Evolutionary conservation across 305 asterid genomes (phyloP).

Genomic region (Salvia sclarea): DNA sequence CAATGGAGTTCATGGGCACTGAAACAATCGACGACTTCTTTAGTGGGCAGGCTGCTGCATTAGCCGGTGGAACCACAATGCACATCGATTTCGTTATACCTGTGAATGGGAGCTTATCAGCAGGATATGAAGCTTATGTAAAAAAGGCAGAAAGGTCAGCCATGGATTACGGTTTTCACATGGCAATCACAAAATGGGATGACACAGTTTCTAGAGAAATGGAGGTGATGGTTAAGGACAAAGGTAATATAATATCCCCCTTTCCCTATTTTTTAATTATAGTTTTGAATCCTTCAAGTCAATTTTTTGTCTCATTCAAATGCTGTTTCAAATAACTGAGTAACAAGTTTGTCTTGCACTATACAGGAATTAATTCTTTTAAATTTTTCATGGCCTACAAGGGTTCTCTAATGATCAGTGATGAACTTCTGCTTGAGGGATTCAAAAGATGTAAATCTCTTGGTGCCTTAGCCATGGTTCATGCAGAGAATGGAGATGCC

Average conservation of each 20-base stretch:
- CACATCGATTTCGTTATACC: slow-evolving; percentile 97
- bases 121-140: slow-evolving; percentile 74
- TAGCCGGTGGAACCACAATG: slow-evolving; percentile 99
- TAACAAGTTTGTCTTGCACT: slow-evolving; percentile 31
- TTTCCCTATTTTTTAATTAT: background rate
- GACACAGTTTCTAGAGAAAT: slow-evolving; percentile 77
- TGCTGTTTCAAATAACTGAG: slow-evolving; percentile 12
- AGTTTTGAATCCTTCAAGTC: slow-evolving; percentile 1
- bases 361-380: slow-evolving; percentile 87
- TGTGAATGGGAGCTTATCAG: slow-evolving; percentile 79
- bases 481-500: slow-evolving; percentile 99
- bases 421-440: slow-evolving; percentile 87
- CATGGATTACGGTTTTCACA: slow-evolving; percentile 99
- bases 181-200: slow-evolving; percentile 99
- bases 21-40: slow-evolving; percentile 83
- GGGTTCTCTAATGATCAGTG: slow-evolving; percentile 90
- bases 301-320: background rate
- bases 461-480: slow-evolving; percentile 98
- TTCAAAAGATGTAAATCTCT: slow-evolving; percentile 91
- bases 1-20: slow-evolving; percentile 94
- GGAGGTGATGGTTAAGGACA: slow-evolving; percentile 95
- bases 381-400: slow-evolving; percentile 93
- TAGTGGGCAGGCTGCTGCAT: slow-evolving; percentile 97
- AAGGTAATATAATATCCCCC: slow-evolving; percentile 57
- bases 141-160: slow-evolving; percentile 74